A percentile compares a stretch with the other conserved stretches of the same genome.
Evolutionary conservation across 192 early-diverging fungal species (phyloP).

Genomic region (Ambispora gerdemannii): DNA sequence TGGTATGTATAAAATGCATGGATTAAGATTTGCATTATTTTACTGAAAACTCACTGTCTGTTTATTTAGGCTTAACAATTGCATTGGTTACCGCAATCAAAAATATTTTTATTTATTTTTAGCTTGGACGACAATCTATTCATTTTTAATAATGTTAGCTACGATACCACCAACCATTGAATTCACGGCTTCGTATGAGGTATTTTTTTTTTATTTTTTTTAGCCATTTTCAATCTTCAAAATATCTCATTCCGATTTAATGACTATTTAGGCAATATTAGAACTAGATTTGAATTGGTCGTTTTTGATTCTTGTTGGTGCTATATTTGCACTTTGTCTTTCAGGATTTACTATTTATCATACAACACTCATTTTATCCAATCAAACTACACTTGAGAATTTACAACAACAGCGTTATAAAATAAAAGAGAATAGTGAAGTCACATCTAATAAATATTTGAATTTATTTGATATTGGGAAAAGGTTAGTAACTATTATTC

Average conservation of each 20-base stretch:
- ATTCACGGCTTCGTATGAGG: conserved; percentile 14
- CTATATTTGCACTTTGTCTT: conserved; percentile 40
- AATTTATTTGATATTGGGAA: conserved; percentile 44
- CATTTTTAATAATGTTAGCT: conserved; percentile 31
- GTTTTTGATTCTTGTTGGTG: conserved; percentile 37
- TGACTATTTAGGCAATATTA: conserved; percentile 27
- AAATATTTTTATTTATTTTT: conserved; percentile 44
- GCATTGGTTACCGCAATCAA: conserved; percentile 42
- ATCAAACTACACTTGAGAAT: conserved; percentile 44
- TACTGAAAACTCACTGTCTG: not conserved
- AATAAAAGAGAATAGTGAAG: conserved; percentile 32
- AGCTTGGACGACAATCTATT: conserved; percentile 38
- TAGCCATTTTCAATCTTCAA: not conserved
- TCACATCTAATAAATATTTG: conserved; percentile 38
- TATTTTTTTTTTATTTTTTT: not conserved
- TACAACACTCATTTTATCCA: conserved; percentile 35
- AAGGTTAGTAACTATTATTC: conserved; percentile 27
- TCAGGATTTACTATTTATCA: conserved; percentile 40
- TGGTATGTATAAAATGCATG: conserved; percentile 21
- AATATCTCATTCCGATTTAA: not conserved
- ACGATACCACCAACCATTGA: conserved; percentile 36
- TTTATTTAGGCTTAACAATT: conserved; percentile 39
- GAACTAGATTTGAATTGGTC: conserved; percentile 42
- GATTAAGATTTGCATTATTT: too few species aligned
- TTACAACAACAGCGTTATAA: conserved; percentile 39